These are phyloP conservation scores for Xylariaceae sp. DNA, from an alignment of 2,329 filamentous ascomycete species.

Conservation along the genomic window DNA sequence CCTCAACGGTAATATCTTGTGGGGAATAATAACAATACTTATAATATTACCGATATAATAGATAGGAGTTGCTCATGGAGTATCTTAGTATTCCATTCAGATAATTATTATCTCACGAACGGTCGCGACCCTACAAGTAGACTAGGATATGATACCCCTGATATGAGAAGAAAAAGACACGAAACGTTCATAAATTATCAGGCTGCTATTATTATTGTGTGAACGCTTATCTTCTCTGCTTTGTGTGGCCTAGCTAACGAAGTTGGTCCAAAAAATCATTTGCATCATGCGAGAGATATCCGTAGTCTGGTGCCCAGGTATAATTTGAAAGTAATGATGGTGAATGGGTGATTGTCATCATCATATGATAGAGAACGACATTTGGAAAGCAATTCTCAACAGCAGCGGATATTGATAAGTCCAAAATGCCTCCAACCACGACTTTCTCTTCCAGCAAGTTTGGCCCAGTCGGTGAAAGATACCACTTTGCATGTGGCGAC, in stretches of 20 bases:
- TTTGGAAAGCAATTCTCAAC: not conserved
- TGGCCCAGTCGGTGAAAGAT: not conserved
- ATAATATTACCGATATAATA: no score
- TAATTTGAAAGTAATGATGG: constrained; percentile 1
- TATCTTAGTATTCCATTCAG: no score
- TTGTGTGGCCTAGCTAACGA: constrained; percentile 17
- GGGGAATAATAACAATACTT: no score
- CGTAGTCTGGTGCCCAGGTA: constrained; percentile 1
- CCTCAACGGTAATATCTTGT: no score
- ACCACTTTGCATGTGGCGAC: not conserved
- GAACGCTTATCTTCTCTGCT: constrained; percentile 11
- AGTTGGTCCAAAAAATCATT: constrained; percentile 20
- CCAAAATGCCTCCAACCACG: not conserved
- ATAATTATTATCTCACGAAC: not conserved
- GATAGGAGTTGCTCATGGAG: no score
- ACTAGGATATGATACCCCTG: not conserved
- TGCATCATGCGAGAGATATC: constrained; percentile 19
- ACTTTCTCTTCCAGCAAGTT: not conserved
- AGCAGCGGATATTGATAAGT: constrained; percentile 3
- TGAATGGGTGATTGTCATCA: not conserved
- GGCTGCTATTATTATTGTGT: not conserved
- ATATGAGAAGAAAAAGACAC: not conserved
- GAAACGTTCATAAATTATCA: no score
- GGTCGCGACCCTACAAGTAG: not conserved
- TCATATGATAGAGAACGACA: not conserved